Conservation (phyloP, 108 stramenopile species). For the Cyclostephanos invisitatus region DNA sequence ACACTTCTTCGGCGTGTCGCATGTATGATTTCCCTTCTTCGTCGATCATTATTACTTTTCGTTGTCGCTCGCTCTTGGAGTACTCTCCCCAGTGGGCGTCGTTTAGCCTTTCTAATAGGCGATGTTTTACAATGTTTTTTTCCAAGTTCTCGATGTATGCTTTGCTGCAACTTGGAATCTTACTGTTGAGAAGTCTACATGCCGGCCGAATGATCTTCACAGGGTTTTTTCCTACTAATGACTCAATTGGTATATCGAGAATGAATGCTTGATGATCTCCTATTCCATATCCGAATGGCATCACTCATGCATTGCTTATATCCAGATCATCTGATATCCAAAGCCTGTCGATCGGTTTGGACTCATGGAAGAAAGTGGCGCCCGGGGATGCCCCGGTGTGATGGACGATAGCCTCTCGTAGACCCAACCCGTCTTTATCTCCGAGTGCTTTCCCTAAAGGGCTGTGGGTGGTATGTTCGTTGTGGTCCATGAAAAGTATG, state of each 20-base stretch:
- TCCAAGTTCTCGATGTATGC: not conserved
- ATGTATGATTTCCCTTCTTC: not conserved
- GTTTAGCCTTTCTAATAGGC: not conserved
- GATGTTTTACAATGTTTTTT: not conserved
- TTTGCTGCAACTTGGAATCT: not conserved
- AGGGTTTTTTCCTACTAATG: not conserved
- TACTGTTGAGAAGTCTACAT: not conserved
- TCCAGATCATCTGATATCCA: not conserved
- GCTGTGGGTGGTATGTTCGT: not conserved
- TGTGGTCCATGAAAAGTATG: conserved; percentile 8
- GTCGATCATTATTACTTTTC: not conserved
- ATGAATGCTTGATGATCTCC: conserved; percentile 16
- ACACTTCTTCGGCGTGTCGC: not conserved
- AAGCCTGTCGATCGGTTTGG: not conserved
- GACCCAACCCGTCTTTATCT: not conserved
- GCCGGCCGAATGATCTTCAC: not conserved
- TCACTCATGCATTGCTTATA: not conserved
- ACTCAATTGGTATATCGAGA: not conserved
- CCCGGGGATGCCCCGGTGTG: not conserved
- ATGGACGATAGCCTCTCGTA: not conserved
- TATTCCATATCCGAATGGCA: not conserved
- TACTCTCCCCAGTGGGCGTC: not conserved
- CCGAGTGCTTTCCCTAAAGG: not conserved
- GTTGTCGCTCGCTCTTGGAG: not conserved
- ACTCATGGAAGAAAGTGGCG: conserved; percentile 4